Percentiles rank a stretch among this genome's conserved stretches.
phyloP scores from a whole-genome alignment of 441 rosid genomes.

The Euphorbia celastroides region DNA sequence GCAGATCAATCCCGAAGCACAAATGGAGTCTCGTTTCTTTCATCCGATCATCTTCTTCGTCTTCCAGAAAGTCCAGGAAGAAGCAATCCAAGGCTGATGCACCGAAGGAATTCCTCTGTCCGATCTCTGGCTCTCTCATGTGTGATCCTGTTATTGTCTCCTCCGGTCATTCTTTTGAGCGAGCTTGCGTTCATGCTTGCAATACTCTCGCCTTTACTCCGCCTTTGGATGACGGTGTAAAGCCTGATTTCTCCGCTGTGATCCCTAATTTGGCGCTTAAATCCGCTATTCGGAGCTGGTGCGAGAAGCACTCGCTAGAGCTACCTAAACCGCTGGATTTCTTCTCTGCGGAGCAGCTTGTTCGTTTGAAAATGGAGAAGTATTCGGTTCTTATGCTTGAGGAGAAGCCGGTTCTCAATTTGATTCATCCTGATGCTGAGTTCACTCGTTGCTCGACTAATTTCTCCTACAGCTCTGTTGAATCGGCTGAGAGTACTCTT shows the following conservation, averaged over 20 bases:
- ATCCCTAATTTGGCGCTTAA: constrained; percentile 77
- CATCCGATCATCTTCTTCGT: constrained; percentile 23
- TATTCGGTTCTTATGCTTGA: constrained; percentile 25
- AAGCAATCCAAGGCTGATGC: background rate
- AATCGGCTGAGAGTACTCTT: constrained; percentile 23
- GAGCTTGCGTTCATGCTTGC: constrained; percentile 58
- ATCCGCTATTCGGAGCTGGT: constrained; percentile 67
- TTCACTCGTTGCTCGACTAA: constrained; percentile 34
- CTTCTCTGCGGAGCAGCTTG: constrained; percentile 43
- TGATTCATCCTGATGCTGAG: constrained; percentile 19
- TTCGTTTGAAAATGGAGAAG: constrained; percentile 33
- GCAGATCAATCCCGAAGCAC: constrained; percentile 16
- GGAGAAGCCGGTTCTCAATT: constrained; percentile 21
- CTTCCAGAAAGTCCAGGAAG: constrained; percentile 16
- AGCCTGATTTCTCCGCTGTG: constrained; percentile 61
- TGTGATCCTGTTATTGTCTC: constrained; percentile 79
- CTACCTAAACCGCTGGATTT: constrained; percentile 49
- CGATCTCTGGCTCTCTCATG: constrained; percentile 68
- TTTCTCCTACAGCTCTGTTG: constrained; percentile 48
- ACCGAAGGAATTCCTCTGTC: constrained; percentile 70
- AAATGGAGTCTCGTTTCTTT: constrained; percentile 45
- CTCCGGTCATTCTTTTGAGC: constrained; percentile 86
- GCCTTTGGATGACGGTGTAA: constrained; percentile 19
- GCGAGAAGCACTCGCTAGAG: constrained; percentile 29
- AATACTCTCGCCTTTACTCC: constrained; percentile 48